Conservation (phyloP, 768 basidiomycete genomes). For the Sarcodon aspratus region DNA sequence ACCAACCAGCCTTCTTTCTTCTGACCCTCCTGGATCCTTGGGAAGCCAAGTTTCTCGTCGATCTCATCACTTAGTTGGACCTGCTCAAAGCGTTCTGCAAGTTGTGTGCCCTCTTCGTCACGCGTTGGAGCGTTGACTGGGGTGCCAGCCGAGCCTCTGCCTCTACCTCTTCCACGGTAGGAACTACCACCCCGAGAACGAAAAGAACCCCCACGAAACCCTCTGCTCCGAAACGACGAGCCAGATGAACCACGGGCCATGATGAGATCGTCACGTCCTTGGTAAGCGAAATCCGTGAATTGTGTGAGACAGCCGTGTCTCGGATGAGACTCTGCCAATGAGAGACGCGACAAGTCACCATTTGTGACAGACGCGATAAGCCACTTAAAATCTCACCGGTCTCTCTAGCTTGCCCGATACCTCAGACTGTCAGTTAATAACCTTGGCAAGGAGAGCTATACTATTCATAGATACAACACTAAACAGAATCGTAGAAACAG, state of each 20-base stretch:
- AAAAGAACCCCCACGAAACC: not conserved
- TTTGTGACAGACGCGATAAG: too few species aligned
- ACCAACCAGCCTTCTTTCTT: slow-evolving; percentile 87
- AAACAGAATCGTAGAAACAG: not conserved
- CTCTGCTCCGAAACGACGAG: slow-evolving; percentile 1
- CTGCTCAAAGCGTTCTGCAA: slow-evolving; percentile 80
- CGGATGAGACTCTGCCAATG: too few species aligned
- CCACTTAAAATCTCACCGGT: too few species aligned
- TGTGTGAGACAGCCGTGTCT: too few species aligned
- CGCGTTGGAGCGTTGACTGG: slow-evolving; percentile 47
- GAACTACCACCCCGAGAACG: slow-evolving; percentile 28
- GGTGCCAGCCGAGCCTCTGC: slow-evolving; percentile 27
- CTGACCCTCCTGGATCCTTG: slow-evolving; percentile 66
- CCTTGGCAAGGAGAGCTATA: not conserved
- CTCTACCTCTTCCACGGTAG: slow-evolving; percentile 39
- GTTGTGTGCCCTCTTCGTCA: slow-evolving; percentile 84
- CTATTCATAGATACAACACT: not conserved
- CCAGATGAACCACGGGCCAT: not conserved
- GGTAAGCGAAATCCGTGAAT: too few species aligned
- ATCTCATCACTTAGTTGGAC: slow-evolving; percentile 71
- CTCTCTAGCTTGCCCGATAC: too few species aligned
- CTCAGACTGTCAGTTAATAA: too few species aligned
- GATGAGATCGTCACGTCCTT: not conserved
- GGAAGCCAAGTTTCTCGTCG: slow-evolving; percentile 90
- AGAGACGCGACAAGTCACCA: too few species aligned